Evolutionary conservation across 257 asterid species (phyloP).

Genomic region (Ocimum tenuiflorum): DNA sequence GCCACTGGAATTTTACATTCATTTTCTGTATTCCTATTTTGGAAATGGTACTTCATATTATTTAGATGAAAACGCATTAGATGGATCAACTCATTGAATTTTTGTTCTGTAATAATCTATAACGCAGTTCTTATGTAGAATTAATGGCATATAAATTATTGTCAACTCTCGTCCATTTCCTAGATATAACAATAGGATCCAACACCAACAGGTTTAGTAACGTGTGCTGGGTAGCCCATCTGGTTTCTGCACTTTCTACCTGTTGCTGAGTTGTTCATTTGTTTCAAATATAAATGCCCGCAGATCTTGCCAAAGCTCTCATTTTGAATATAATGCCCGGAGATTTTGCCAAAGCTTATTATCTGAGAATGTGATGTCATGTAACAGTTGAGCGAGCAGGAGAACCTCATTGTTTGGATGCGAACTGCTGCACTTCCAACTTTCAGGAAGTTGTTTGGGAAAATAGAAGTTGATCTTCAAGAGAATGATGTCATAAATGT

Average conservation of each 20-base stretch:
- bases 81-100: background rate
- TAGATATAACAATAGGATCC: too few species aligned
- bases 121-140: too few species aligned
- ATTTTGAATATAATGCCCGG: background rate
- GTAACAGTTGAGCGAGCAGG: constrained; percentile 65
- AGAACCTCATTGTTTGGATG: constrained; percentile 90
- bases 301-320: background rate
- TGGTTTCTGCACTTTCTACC: background rate
- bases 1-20: background rate
- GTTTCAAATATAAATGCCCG: background rate
- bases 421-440: constrained; percentile 93
- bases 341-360: background rate
- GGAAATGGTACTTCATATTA: background rate
- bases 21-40: background rate
- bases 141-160: too few species aligned
- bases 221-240: background rate
- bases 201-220: too few species aligned
- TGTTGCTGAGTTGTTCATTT: background rate
- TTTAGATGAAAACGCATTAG: background rate
- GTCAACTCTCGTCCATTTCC: too few species aligned
- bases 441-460: constrained; percentile 78
- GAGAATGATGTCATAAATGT: constrained; percentile 46
- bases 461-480: constrained; percentile 59
- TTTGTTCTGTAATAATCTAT: too few species aligned
- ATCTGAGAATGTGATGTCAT: constrained; percentile 17